Evolutionary conservation across 2,329 filamentous ascomycete species (phyloP), one percentile per base, ranked within the genome.

Genomic region (Verticillium tricorpus): DNA sequence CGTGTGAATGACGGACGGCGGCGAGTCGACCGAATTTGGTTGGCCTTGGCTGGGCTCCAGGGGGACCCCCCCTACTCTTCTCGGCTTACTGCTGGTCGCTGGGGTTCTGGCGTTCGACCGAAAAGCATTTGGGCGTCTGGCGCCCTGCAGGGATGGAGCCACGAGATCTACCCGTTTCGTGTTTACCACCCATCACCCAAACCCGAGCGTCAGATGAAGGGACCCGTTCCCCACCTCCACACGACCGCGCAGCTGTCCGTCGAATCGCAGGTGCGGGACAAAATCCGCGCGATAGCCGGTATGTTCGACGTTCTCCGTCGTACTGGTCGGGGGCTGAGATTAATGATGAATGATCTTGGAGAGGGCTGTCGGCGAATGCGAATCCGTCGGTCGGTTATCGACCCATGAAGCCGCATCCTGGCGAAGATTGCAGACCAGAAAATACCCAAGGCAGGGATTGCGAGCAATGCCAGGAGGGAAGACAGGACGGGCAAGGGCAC

Each of bases 81-180:
- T 50, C n/a, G 19, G 45, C 45, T 50, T 11, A n/a, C n/a, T 50
- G 45, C 45, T 50, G 19, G 37, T n/a, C 17, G 37, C 37, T 40
- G 45, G 45, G n/a, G 52, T 28, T 39, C 34, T 66, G 60, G 65
- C 60, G 62, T 65, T 62, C 57, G 61, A 60, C 62, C 65, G 63
- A 62, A 65, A 59, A 60, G 54, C 54, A 56, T 17, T 59, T 40
- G 39, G 60, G 64, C 60, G 39, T 39, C 63, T 61, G 58, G 55
- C 58, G 64, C 61, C 63, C 64, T 66, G 62, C 65, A 66, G 62
- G 64, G 64, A 66, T 64, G 50, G 62, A 63, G 61, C 65, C 64
- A 62, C 62, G 61, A 66, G 65, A 66, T 66, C 65, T 65, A 61
- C 62, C 65, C 65, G 65, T 66, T 66, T 66, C 65, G 61, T 64